phyloP scores from a whole-genome alignment of 1,139 yeast genomes.

The Scheffersomyces titani region DNA sequence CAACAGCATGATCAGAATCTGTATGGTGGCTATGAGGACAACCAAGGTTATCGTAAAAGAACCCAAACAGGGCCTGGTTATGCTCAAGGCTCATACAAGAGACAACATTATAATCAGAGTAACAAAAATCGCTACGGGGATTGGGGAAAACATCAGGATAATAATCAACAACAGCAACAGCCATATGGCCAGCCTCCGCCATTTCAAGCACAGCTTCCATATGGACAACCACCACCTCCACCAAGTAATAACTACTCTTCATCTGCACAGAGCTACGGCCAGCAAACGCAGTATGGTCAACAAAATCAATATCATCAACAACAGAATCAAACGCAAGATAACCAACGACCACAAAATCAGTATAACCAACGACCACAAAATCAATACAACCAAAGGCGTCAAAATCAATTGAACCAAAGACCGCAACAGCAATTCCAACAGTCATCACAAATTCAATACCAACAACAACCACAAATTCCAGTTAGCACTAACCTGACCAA shows the following conservation, averaged over 20 bases:
- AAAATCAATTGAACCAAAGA: background rate
- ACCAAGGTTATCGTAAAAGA: background rate
- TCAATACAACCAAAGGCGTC: slow-evolving; percentile 7
- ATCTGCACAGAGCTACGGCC: background rate
- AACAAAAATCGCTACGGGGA: background rate
- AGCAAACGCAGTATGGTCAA: background rate
- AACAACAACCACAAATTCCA: background rate
- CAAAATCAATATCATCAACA: slow-evolving; percentile 6
- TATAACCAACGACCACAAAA: slow-evolving; percentile 22
- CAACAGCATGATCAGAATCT: slow-evolving; percentile 2
- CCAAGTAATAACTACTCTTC: background rate
- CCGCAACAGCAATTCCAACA: slow-evolving; percentile 6
- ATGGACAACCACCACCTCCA: slow-evolving; percentile 9
- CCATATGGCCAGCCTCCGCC: slow-evolving; percentile 12
- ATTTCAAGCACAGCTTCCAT: slow-evolving; percentile 3
- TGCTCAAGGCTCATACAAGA: background rate
- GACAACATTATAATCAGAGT: background rate
- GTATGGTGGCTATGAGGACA: background rate
- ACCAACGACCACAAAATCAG: slow-evolving; percentile 18
- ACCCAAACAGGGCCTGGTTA: background rate
- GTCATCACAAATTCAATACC: slow-evolving; percentile 9
- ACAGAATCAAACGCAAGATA: slow-evolving; percentile 4
- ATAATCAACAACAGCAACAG: slow-evolving; percentile 10
- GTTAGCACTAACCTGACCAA: slow-evolving; percentile 1
- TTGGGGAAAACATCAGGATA: background rate